Evolutionary conservation across 2,329 filamentous ascomycete species (phyloP), one percentile per base, ranked within the genome.

Genomic region (Incumbomyces delicatus): DNA sequence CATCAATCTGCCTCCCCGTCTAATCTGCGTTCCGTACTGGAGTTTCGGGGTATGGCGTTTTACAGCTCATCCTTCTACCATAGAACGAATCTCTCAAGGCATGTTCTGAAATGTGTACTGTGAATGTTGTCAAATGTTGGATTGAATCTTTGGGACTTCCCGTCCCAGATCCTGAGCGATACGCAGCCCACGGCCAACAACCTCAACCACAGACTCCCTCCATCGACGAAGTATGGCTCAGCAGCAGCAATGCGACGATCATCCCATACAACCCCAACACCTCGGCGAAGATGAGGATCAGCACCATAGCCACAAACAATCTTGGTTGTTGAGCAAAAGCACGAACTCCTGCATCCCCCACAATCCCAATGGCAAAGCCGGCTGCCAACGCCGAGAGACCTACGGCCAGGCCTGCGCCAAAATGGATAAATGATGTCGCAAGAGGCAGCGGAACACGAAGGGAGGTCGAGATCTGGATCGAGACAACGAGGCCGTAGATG

Each of bases 221-320:
- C 20, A 35, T 14, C 5, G 27, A 16, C 2, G 33, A 13, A 12
- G 42, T 45, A 14, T 29, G 18, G 22, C 42, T 45, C 13, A 45
- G 18, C 92, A 98, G 96, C 66, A 98, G 82, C 64, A 98, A 85
- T 55, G 92, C 92, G 58, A 98, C 94, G 67, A 98, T 98, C 63
- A 98, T 79, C 68, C 92, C 92, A 75, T 98, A 98, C 50, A 98
- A 87, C 90, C 90, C 89, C 82, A 95, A 73, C 58, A 95, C 89
- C 90, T 95, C 89, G 58, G 89, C 89, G 77, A 95, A 95, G 90
- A 95, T 95, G 72, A 95, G 86, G 75, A 95, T 95, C 67, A 95
- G 71, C 71, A 95, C 94, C 88, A 95, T 95, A 72, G 88, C 88
- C 65, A 95, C 88, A 71, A 94, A 58, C 20, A 58, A 45, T 56